These are phyloP conservation scores for Colletotrichum cuscutae DNA, from an alignment of 2,329 filamentous ascomycete genomes.

Conservation along the genomic window DNA sequence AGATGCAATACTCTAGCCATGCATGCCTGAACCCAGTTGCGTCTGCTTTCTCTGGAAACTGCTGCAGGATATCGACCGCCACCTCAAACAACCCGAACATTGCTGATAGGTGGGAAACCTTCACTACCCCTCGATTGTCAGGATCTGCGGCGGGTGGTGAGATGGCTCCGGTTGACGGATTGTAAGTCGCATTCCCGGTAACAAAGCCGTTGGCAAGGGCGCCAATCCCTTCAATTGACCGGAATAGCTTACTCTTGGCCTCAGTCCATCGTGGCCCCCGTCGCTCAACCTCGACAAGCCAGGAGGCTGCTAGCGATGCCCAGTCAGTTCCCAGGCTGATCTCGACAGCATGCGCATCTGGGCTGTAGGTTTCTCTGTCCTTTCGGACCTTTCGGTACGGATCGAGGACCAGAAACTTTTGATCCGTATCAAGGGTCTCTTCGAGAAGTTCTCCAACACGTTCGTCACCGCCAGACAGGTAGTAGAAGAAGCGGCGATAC, in stretches of 20 bases:
- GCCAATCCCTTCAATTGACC: neutral
- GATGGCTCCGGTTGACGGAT: neutral
- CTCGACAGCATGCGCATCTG: neutral
- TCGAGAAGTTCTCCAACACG: neutral
- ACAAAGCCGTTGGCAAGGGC: neutral
- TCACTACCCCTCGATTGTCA: conserved; percentile 11
- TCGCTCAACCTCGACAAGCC: neutral
- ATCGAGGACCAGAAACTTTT: neutral
- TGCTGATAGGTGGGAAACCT: conserved; percentile 64
- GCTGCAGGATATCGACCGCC: conserved; percentile 53
- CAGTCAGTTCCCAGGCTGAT: neutral
- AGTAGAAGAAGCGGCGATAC: conserved; percentile 66
- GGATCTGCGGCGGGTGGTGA: neutral
- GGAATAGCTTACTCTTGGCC: neutral
- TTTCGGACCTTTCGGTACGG: neutral
- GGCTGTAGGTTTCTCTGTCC: neutral
- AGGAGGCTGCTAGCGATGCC: neutral
- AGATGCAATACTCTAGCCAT: neutral
- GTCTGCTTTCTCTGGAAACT: neutral
- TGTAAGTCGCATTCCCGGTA: neutral
- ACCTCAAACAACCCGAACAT: conserved; percentile 70
- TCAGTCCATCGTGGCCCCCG: neutral
- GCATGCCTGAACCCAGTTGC: neutral
- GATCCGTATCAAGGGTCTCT: neutral
- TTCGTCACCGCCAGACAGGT: conserved; percentile 49